Evolutionary conservation across 768 basidiomycete genomes (phyloP).

Genomic region (Pulveroboletus sp.): DNA sequence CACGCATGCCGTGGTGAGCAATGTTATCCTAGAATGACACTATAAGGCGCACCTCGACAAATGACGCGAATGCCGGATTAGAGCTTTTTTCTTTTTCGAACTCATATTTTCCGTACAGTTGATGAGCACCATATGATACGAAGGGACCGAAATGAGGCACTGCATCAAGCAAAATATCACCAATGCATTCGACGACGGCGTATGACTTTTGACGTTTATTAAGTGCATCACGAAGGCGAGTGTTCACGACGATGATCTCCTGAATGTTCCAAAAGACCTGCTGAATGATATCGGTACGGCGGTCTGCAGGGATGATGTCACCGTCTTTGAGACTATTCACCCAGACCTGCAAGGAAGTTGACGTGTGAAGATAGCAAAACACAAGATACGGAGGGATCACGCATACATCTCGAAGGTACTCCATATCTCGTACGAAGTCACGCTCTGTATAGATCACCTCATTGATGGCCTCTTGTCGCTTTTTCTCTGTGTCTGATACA

Average conservation of each 20-base stretch:
- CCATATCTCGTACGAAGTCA: constrained; percentile 97
- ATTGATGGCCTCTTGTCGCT: constrained; percentile 95
- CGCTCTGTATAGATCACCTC: constrained; percentile 93
- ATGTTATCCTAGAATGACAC: not conserved
- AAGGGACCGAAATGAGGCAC: constrained; percentile 90
- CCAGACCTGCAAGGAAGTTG: constrained; percentile 59
- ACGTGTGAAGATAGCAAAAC: not conserved
- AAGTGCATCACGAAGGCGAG: constrained; percentile 84
- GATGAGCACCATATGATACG: constrained; percentile 93
- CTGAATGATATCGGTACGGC: constrained; percentile 79
- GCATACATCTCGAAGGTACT: constrained; percentile 91
- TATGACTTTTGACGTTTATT: constrained; percentile 94
- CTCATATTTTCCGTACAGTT: constrained; percentile 97
- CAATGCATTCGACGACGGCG: constrained; percentile 87
- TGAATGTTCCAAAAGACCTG: constrained; percentile 99
- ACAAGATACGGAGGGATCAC: not conserved
- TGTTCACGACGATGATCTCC: constrained; percentile 91
- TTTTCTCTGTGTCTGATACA: constrained; percentile 91
- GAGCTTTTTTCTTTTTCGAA: constrained; percentile 97
- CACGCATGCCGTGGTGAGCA: not conserved
- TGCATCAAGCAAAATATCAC: constrained; percentile 83
- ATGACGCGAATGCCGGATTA: constrained; percentile 88
- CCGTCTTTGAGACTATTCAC: constrained; percentile 75
- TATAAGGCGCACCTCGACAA: constrained; percentile 72
- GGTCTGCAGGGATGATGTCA: constrained; percentile 69